These are phyloP conservation scores for Theileria equi DNA, from an alignment of 169 alveolate genomes.

Conservation along the genomic window DNA sequence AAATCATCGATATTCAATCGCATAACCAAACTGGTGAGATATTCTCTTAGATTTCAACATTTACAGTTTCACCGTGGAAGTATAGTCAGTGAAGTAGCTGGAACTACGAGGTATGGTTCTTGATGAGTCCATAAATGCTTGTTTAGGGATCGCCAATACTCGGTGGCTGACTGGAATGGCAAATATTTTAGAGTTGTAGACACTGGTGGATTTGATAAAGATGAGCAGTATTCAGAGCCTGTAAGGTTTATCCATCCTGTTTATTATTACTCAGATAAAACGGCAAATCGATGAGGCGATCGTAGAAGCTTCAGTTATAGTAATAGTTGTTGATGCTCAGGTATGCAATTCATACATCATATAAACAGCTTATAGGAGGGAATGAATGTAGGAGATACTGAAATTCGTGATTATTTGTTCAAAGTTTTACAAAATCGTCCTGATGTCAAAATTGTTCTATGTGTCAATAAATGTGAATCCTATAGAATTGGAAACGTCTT, in stretches of 20 bases:
- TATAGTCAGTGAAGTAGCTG: conserved; percentile 63
- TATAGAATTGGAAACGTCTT: conserved; percentile 66
- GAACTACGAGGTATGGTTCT: conserved; percentile 64
- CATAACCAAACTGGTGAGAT: conserved; percentile 61
- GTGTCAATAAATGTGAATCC: conserved; percentile 77
- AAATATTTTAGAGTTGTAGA: conserved; percentile 69
- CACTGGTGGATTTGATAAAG: conserved; percentile 74
- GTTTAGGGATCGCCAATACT: conserved; percentile 69
- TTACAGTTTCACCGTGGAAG: conserved; percentile 74
- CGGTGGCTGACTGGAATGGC: conserved; percentile 76
- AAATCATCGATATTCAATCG: conserved; percentile 76
- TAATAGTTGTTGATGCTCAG: conserved; percentile 73
- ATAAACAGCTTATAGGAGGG: conserved; percentile 24
- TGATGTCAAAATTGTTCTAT: conserved; percentile 48
- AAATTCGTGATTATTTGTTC: conserved; percentile 26
- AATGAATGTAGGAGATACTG: conserved; percentile 36
- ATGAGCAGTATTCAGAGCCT: conserved; percentile 57
- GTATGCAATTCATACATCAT: not conserved
- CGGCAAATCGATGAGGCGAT: conserved; percentile 40
- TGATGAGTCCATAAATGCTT: not conserved
- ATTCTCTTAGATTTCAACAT: not conserved
- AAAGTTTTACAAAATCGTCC: not conserved
- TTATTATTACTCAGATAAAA: conserved; percentile 8
- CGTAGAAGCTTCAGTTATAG: conserved; percentile 66
- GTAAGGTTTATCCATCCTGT: conserved; percentile 38